Base-by-base conservation (phyloP, 1,139 yeast genomes). In the Geotrichum histeridarum region DNA sequence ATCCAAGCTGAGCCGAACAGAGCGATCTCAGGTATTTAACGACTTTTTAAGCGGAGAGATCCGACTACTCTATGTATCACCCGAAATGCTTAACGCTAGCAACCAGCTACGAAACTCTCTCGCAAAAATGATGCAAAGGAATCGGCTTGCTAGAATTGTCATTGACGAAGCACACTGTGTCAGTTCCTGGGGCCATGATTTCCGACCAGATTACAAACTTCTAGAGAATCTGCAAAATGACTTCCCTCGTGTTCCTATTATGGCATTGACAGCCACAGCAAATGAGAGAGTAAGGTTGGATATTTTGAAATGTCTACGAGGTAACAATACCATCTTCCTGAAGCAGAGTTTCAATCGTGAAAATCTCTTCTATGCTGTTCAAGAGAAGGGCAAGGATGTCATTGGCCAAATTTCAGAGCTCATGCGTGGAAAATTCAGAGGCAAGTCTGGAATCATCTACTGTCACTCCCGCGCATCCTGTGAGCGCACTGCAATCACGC, bases 111-210 rank as follows among this genome's bases (percentile, higher is more conserved):
- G 81, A 64, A 76, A 75, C 54, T 84, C 84, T 1, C 22, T 94
- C 51, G 73, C 76, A 14, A 75, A 72, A 51, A 72, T 93, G 17
- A 76, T 86, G 66, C 73, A 75, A 2, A 77, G 76, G 41, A 73
- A 77, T 5, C 73, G 75, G 62, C 72, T 94, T 42, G 96, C 97
- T 0, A 75, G 98, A 53, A 80, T 94, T 36, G 97, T 94, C 9
- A 90, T 94, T 48, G 99, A 94, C 71, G 99, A 94, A 67, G 99
- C 99, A 0, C 99, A 94, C 71, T 94, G 99, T 77, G 95, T 94
- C 55, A 88, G 96, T 57, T 86, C 95, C 9, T 94, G 99, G 99
- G 99, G 99, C 15, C 99, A 94, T 70, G 99, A 94, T 70, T 94
- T 94, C 68, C 77, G 99, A 56, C 98, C 98, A 0, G 98, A 93